A percentile compares a stretch with the other conserved stretches of the same genome.
Evolutionary conservation across 192 early-diverging fungal species (phyloP).

Genomic region (Funneliformis geosporum): DNA sequence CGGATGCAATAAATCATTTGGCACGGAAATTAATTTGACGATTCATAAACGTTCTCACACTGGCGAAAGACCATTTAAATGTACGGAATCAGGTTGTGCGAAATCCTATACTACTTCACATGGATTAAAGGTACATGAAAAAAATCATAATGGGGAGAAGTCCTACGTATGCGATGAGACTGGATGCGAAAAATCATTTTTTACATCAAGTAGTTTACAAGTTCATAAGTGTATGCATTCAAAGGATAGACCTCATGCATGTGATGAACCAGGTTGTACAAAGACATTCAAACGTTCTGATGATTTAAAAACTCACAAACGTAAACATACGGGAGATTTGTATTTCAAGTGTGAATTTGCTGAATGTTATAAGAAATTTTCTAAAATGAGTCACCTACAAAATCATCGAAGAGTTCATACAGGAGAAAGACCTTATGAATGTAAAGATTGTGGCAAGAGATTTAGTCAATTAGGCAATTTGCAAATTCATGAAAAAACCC

Average conservation of each 20-base stretch:
- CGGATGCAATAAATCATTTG: background rate
- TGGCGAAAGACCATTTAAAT: conserved; percentile 9
- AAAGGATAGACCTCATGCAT: background rate
- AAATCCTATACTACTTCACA: background rate
- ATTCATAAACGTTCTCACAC: background rate
- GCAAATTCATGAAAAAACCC: conserved; percentile 80
- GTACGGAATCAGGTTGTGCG: background rate
- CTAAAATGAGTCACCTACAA: conserved; percentile 60
- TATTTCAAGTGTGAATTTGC: conserved; percentile 54
- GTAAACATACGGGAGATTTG: conserved; percentile 27
- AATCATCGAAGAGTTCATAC: conserved; percentile 59
- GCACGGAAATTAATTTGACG: background rate
- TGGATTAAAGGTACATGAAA: background rate
- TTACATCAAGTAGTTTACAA: background rate
- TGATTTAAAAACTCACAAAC: background rate
- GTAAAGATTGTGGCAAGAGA: conserved; percentile 73
- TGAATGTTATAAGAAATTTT: conserved; percentile 72
- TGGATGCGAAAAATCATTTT: background rate
- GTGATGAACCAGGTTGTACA: background rate
- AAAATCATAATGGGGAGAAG: background rate
- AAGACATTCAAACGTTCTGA: background rate
- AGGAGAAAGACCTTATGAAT: conserved; percentile 65
- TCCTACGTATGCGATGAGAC: background rate
- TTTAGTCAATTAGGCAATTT: conserved; percentile 83
- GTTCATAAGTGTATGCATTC: background rate